These are phyloP conservation scores for Pyrenula aspistea DNA, from an alignment of 495 filamentous ascomycete species.

Conservation along the genomic window DNA sequence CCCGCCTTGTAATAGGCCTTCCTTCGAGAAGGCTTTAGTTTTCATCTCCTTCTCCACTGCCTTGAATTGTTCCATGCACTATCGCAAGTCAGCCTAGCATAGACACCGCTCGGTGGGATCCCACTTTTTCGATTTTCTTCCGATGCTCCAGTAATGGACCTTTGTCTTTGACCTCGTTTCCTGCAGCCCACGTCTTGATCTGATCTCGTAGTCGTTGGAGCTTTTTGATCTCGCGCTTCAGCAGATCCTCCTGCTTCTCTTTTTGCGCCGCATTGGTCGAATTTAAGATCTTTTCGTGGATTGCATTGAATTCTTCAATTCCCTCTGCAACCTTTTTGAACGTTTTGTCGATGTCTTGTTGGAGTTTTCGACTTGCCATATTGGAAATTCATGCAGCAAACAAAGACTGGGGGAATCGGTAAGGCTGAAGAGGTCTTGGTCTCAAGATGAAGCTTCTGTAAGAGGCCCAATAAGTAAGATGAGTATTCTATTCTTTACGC, in stretches of 20 bases:
- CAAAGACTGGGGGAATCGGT: slow-evolving; percentile 1
- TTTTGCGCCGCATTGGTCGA: slow-evolving; percentile 88
- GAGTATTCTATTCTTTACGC: too few species aligned
- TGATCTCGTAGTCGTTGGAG: slow-evolving; percentile 92
- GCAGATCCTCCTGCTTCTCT: slow-evolving; percentile 91
- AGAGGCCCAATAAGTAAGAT: too few species aligned
- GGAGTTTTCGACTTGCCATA: slow-evolving; percentile 91
- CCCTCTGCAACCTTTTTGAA: slow-evolving; percentile 96
- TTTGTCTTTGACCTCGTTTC: slow-evolving; percentile 99
- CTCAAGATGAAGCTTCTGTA: too few species aligned
- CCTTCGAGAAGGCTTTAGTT: slow-evolving; percentile 98
- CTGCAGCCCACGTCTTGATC: slow-evolving; percentile 96
- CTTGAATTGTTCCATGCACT: slow-evolving; percentile 99
- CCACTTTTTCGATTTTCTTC: slow-evolving; percentile 90
- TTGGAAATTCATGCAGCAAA: slow-evolving; percentile 15
- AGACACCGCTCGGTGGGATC: neutral
- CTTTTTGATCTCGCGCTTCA: slow-evolving; percentile 99
- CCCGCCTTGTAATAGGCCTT: slow-evolving; percentile 78
- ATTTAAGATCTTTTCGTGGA: slow-evolving; percentile 91
- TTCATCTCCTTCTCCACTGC: slow-evolving; percentile 99
- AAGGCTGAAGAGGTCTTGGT: slow-evolving; percentile 1
- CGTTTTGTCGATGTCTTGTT: slow-evolving; percentile 95
- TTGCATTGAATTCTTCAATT: slow-evolving; percentile 79
- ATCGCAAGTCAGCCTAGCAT: slow-evolving; percentile 11
- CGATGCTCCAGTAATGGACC: slow-evolving; percentile 83